Conservation (phyloP, 2,329 filamentous ascomycete genomes). For the Scedosporium apiospermum region DNA sequence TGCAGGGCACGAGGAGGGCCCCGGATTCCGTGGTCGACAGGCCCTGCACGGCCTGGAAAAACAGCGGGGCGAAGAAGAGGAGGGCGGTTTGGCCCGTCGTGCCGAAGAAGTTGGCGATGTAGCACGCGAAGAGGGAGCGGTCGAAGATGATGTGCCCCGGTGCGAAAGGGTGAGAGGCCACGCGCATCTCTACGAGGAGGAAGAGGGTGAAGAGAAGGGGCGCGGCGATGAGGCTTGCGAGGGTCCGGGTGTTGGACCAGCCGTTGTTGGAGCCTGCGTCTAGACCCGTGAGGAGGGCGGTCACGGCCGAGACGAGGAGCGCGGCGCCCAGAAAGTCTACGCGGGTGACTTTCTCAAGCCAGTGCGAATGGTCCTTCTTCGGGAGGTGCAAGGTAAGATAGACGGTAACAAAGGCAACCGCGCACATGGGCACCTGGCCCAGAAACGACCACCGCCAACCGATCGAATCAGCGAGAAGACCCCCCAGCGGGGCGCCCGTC, state of each 20-base stretch:
- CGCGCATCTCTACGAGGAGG: conserved; percentile 55
- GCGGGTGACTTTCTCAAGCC: conserved; percentile 54
- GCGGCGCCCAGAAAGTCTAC: conserved; percentile 67
- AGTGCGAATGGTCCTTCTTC: conserved; percentile 45
- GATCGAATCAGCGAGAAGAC: conserved; percentile 60
- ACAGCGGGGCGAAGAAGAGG: conserved; percentile 67
- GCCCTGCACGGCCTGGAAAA: conserved; percentile 64
- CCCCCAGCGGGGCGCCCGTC: conserved; percentile 60
- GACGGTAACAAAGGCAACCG: conserved; percentile 56
- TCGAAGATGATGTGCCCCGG: conserved; percentile 66
- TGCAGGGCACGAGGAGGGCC: conserved; percentile 55
- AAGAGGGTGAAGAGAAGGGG: conserved; percentile 56
- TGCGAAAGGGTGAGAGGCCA: conserved; percentile 64
- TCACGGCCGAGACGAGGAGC: conserved; percentile 55
- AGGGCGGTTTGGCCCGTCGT: conserved; percentile 47
- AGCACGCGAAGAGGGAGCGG: conserved; percentile 55
- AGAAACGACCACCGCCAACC: conserved; percentile 74
- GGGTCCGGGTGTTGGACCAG: conserved; percentile 51
- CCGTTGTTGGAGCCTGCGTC: conserved; percentile 65
- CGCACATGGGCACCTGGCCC: conserved; percentile 57
- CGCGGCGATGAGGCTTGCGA: conserved; percentile 46
- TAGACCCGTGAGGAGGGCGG: conserved; percentile 57
- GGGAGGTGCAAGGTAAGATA: conserved; percentile 54
- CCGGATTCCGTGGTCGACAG: conserved; percentile 55
- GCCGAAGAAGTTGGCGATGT: conserved; percentile 63